Evolutionary conservation across 371 early-diverging fungal genomes (phyloP), one percentile per base, ranked within the genome.

Genomic region (Blakeslea trispora): DNA sequence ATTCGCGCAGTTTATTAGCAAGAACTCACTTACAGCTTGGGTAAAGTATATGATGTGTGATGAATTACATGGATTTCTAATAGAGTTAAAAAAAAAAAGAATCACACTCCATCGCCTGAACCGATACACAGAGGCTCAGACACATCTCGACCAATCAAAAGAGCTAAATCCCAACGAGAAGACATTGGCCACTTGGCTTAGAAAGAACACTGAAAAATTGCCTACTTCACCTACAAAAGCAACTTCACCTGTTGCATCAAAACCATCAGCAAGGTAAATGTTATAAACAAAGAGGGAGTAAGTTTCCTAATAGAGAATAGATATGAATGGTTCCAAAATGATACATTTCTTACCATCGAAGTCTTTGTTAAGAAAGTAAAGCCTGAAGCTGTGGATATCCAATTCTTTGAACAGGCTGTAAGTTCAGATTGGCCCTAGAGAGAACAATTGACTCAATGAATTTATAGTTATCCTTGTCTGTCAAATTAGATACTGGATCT

Each of bases 281-380:
- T n/a, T n/a, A n/a, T n/a, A n/a, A n/a, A n/a, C n/a, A n/a, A n/a
- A n/a, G n/a, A 45, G 43, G 28, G 54, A 55, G 61, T 60, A 50
- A 49, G 8, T 5, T 0, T 6, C 0, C 5, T 19, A 22, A 11
- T 2, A 31, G 32, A 7, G 31, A 15, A 11, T 69, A 90, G 96
- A 67, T 94, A 96, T 63, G 97, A 97, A 71, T 97, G 96, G 96
- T 96, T 92, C 75, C 98, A 98, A 77, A 97, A 88, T 60, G 97
- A 96, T 62, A 71, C 80, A 53, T 85, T 77, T 66, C 89, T 98
- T 41, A 92, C 88, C 9, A 76, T 98, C 39, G 86, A 90, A 57
- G 79, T 98, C 19, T 96, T 95, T 63, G 84, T 92, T 71, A 96
- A 95, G 77, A 89, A 91, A n/a, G 81, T 87, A 40, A 82, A 86